Evolutionary conservation across 2,329 filamentous ascomycete genomes (phyloP), one percentile per base, ranked within the genome.

Genomic region (Fusarium heterosporum): DNA sequence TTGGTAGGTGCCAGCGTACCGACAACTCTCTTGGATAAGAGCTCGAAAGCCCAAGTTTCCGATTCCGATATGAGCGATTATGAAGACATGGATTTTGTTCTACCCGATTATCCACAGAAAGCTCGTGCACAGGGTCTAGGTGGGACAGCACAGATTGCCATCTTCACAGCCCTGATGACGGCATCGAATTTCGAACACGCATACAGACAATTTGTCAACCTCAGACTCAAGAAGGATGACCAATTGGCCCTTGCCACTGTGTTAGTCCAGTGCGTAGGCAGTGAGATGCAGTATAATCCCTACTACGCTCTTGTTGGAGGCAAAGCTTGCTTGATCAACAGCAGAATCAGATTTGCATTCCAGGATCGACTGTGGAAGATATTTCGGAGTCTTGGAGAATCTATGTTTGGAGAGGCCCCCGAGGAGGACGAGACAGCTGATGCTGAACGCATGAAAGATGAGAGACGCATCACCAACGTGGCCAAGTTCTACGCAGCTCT

Each of bases 1-100:
- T 87, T 98, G 19, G 92, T 98, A 7, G 96, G 96, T 50, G 95
- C 96, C n/a, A 97, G 93, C 77, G 97, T 95, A 87, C 81, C 85
- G 6, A 86, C 61, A 19, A 79, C 76, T 49, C 56, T 67, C 8
- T 41, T 68, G 28, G 64, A 68, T 25, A 68, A 69, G 36, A 60
- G 54, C 13, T 58, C 48, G 55, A 71, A 42, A 59, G 50, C 63
- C 19, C 40, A 47, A n/a, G 38, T 14, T 8, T 70, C 71, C 17
- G 56, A 55, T 12, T 56, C 64, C 22, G 69, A 73, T 29, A 61
- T 64, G 41, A 83, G 59, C 68, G 79, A 81, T n/a, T 78, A 82
- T 26, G 79, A 82, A 56, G 82, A 85, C 13, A 81, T 84, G 64
- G 81, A 82, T 34, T 77, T 80, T 64, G 75, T 80, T n/a, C 76